phyloP scores from a whole-genome alignment of 2,329 filamentous ascomycete species.

The Sporothrix dimorphospora region DNA sequence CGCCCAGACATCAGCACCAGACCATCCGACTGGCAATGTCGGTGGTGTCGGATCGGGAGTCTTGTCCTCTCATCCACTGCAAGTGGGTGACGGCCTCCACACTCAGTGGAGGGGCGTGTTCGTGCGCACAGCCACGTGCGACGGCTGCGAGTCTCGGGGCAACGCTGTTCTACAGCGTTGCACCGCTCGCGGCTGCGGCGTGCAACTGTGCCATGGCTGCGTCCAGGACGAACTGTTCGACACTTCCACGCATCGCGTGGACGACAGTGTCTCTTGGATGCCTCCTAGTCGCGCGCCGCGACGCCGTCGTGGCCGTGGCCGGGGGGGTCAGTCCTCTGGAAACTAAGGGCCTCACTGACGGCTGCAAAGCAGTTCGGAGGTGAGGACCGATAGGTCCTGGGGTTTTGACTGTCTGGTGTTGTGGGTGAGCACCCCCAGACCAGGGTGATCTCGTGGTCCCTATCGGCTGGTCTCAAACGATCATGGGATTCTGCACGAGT shows the following conservation, averaged over 20 bases:
- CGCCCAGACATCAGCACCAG: background rate
- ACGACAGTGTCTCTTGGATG: background rate
- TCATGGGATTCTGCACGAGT: too few relatives aligned
- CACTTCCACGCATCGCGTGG: background rate
- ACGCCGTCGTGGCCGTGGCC: background rate
- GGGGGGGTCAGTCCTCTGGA: background rate
- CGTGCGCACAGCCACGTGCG: background rate
- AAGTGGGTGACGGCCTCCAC: background rate
- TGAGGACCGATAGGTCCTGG: background rate
- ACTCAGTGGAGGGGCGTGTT: background rate
- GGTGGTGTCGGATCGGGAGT: background rate
- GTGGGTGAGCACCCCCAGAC: background rate
- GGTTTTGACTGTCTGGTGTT: background rate
- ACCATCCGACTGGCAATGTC: background rate
- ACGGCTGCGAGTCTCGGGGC: slow-evolving; percentile 12
- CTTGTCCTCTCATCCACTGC: background rate
- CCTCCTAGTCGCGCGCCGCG: background rate
- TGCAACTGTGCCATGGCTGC: slow-evolving; percentile 11
- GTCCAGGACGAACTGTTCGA: background rate
- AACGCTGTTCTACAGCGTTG: slow-evolving; percentile 14
- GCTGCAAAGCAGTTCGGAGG: background rate
- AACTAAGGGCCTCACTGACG: background rate
- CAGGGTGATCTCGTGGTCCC: too few relatives aligned
- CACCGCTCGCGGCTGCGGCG: background rate
- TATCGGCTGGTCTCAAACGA: too few relatives aligned